Percentiles rank a stretch among this genome's conserved stretches.
Conservation (phyloP, 2,329 filamentous ascomycete species). For the Cyphellophora attinorum region DNA sequence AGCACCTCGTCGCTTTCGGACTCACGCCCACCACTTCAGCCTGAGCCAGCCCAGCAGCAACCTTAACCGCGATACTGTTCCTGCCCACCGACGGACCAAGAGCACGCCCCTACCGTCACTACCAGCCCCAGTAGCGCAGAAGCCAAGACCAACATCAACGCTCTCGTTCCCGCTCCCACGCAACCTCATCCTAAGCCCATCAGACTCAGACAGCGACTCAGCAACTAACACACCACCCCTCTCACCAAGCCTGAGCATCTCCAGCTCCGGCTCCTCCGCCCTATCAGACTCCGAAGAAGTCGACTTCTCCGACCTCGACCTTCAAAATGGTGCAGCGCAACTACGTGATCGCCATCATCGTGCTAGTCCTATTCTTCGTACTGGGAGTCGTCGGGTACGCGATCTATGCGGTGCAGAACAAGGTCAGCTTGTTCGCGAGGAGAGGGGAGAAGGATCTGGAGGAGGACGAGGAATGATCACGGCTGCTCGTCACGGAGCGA, state of each 20-base stretch:
- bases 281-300: neutral
- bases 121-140: neutral
- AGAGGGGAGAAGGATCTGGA: constrained; percentile 20
- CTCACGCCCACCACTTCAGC: neutral
- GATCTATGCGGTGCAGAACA: constrained; percentile 26
- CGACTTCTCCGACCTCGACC: neutral
- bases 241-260: neutral
- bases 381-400: constrained; percentile 31
- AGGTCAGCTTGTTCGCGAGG: constrained; percentile 21
- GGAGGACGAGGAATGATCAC: constrained; percentile 16
- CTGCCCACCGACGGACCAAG: neutral
- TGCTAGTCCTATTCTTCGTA: constrained; percentile 39
- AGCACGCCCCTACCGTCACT: neutral
- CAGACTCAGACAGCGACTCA: neutral
- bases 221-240: neutral
- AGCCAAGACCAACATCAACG: neutral
- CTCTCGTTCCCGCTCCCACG: constrained; percentile 1
- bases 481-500: neutral
- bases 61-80: neutral
- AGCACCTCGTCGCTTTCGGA: constrained; percentile 15
- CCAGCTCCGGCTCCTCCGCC: neutral
- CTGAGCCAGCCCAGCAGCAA: neutral
- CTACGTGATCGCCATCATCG: constrained; percentile 39
- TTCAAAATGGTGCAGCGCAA: constrained; percentile 34
- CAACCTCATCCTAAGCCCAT: neutral